Percentiles rank a stretch among this genome's conserved stretches.
phyloP scores from a whole-genome alignment of 441 rosid genomes.

The Populus trichocarpa region DNA sequence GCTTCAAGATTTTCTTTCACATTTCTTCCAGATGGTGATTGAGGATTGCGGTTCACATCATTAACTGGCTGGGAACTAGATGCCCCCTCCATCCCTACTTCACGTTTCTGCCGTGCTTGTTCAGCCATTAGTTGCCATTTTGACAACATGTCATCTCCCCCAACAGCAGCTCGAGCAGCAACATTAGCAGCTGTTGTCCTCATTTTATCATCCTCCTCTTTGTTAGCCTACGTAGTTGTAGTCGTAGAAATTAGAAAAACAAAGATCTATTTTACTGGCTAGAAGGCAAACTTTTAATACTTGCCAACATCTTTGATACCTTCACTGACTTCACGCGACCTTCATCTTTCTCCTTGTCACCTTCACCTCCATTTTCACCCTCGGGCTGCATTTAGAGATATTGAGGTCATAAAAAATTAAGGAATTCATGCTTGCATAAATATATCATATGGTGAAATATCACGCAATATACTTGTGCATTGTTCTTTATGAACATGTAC shows the following conservation, averaged over 20 bases:
- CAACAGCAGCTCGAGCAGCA: slow-evolving; percentile 97
- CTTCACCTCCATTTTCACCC: slow-evolving; percentile 59
- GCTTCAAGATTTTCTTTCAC: slow-evolving; percentile 54
- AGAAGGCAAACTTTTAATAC: neutral
- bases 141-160: slow-evolving; percentile 88
- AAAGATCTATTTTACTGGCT: neutral
- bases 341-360: slow-evolving; percentile 86
- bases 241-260: neutral
- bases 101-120: slow-evolving; percentile 87
- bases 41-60: slow-evolving; percentile 42
- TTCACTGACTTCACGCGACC: slow-evolving; percentile 53
- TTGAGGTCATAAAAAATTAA: neutral
- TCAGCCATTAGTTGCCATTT: slow-evolving; percentile 99
- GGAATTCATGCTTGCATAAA: neutral
- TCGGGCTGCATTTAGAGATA: slow-evolving; percentile 60
- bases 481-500: neutral
- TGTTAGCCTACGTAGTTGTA: slow-evolving; percentile 49
- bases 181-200: slow-evolving; percentile 95
- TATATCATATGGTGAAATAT: neutral
- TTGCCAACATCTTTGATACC: slow-evolving; percentile 34
- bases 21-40: slow-evolving; percentile 45
- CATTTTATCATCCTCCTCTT: slow-evolving; percentile 97
- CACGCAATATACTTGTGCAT: slow-evolving; percentile 24
- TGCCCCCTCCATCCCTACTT: slow-evolving; percentile 33
- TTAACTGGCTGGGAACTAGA: slow-evolving; percentile 56